These are phyloP conservation scores for Trametes polyzona DNA, from an alignment of 1,284 basidiomycete genomes.

Conservation along the genomic window DNA sequence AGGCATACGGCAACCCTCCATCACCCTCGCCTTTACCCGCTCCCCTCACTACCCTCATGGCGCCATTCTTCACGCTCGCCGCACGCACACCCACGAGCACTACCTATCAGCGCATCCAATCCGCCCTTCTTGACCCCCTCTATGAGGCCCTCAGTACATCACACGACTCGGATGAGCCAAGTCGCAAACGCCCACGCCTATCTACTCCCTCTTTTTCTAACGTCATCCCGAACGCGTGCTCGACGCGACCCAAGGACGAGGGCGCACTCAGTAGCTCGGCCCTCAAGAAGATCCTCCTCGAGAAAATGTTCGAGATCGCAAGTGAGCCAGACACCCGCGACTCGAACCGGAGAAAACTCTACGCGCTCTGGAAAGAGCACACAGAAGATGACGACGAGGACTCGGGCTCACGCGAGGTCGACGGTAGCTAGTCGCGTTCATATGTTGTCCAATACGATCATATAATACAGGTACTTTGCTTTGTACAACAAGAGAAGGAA, in stretches of 20 bases:
- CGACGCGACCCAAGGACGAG: constrained; percentile 43
- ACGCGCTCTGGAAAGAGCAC: constrained; percentile 74
- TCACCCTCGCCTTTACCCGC: constrained; percentile 41
- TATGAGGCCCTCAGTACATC: constrained; percentile 48
- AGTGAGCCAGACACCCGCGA: constrained; percentile 76
- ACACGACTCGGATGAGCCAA: constrained; percentile 38
- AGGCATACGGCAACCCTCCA: constrained; percentile 48
- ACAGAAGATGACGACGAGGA: constrained; percentile 48
- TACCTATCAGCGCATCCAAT: constrained; percentile 73
- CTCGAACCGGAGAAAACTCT: constrained; percentile 81
- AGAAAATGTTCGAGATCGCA: constrained; percentile 75
- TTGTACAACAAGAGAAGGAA: constrained; percentile 20
- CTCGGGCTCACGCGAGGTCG: constrained; percentile 26
- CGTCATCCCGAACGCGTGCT: constrained; percentile 55
- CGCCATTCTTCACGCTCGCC: constrained; percentile 73
- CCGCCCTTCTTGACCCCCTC: constrained; percentile 68
- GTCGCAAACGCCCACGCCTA: constrained; percentile 46
- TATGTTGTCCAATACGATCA: not conserved
- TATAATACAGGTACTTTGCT: constrained; percentile 21
- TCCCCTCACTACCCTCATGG: constrained; percentile 63
- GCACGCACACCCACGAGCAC: constrained; percentile 63
- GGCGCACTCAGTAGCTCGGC: constrained; percentile 39
- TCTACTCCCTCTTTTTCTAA: constrained; percentile 41
- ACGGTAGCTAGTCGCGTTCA: constrained; percentile 25
- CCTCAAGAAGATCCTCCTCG: constrained; percentile 64